Base-by-base conservation (phyloP, 2,329 filamentous ascomycete species). In the Cladosporium phlei region DNA sequence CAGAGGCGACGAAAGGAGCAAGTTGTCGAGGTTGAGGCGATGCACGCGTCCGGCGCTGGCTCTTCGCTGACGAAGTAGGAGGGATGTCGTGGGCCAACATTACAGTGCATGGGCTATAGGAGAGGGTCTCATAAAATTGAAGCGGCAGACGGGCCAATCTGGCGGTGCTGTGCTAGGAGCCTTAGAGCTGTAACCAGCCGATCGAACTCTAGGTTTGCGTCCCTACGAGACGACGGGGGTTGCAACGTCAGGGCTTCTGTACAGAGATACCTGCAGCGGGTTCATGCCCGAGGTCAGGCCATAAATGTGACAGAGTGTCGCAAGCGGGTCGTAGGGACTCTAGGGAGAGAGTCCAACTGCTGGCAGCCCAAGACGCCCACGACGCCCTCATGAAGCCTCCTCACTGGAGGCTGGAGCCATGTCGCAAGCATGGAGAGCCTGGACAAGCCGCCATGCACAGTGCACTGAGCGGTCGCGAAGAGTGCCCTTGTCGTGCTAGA, bases 1-100 rank as follows among this genome's bases (percentile, higher is more conserved):
- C 42, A 17, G 24, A 27, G 25, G 42, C 9, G 12, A 21, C 21
- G 12, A 37, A 8, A 10, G 16, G 22, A 32, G 29, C 22, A n/a
- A 45, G 42, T 8, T 35, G 42, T 21, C 20, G 16, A 11, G 21
- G 22, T 9, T 29, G 29, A 7, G 42, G 20, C 28, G 25, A 28
- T 21, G 42, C 42, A 34, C 32, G 42, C 42, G 42, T 45, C 42
- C 42, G 32, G 42, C 42, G 42, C 42, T 37, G 32, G 32, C 42
- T 45, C 42, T 32, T 32, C 42, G 30, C 42, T 45, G 42, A 19
- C 32, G 29, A 45, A 37, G 32, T 12, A 45, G 32, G 32, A 45
- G 42, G 42, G 42, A 37, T 45, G 42, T 45, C 42, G 32, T 45
- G 32, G 42, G 32, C 42, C 42, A 45, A 45, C 42, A 45, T 45